Evolutionary conservation across 345 rosid genomes (phyloP), one percentile per base, ranked within the genome.

Genomic region (Salix exigua): DNA sequence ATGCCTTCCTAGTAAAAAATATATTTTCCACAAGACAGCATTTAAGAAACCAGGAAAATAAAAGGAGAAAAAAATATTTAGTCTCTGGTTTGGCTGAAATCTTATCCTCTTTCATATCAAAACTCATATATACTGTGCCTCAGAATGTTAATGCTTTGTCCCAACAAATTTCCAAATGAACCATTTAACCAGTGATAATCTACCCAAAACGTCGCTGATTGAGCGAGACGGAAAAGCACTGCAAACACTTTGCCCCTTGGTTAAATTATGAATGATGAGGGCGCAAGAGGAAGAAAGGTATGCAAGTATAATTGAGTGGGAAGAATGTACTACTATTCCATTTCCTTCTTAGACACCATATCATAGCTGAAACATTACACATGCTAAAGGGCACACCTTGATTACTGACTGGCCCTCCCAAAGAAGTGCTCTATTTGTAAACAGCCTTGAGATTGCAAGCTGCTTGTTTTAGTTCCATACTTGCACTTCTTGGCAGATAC

Each of bases 361-460:
- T 25, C 7, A 42, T 35, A 1, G 16, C n/a, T 37, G 25, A 61
- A 48, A 70, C 55, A 65, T 30, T 58, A n/a, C 62, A 58, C 62
- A 9, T 9, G 10, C 5, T 58, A 58, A 58, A 17, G 16, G 44
- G 60, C 58, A 19, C 53, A 74, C 53, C 72, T 70, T 73, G 63
- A 66, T 78, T 78, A 90, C n/a, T 84, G 82, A 70, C 68, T 76
- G 66, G 83, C 76, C 87, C 79, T 92, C 18, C 92, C 92, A 80
- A 96, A 93, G 80, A 90, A 96, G 82, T 96, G 97, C 76, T 96
- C 97, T 26, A 96, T 92, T 78, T 91, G 91, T 73, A 91, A 82
- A 87, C 89, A 81, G 14, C 94, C 94, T 79, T 86, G 87, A 58
- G 98, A 84, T 40, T 83, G 92, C 55, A 77, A 51, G 72, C 76